phyloP scores from a whole-genome alignment of 306 rosid species.

The Gastrolobium bilobum region DNA sequence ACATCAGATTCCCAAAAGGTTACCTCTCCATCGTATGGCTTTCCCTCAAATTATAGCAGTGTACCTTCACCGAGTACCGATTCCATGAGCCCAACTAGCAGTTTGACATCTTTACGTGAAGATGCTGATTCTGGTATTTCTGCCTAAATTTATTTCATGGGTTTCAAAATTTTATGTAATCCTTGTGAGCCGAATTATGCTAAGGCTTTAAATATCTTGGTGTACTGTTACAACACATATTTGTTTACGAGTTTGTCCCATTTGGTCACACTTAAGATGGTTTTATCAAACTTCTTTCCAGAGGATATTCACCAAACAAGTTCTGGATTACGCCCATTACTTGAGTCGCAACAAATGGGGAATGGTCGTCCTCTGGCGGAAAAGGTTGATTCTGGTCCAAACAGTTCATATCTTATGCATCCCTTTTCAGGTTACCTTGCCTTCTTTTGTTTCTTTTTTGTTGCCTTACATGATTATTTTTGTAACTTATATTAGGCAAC shows the following conservation, averaged over 20 bases:
- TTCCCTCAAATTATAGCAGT: constrained; percentile 57
- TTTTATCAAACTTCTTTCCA: constrained; percentile 31
- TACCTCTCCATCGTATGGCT: constrained; percentile 65
- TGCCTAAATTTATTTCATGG: constrained; percentile 45
- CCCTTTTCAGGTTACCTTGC: constrained; percentile 52
- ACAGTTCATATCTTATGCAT: constrained; percentile 42
- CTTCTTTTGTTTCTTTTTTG: constrained; percentile 26
- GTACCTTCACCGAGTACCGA: constrained; percentile 73
- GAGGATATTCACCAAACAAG: constrained; percentile 65
- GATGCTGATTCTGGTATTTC: constrained; percentile 89
- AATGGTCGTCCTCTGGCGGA: constrained; percentile 56
- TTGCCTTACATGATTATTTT: constrained; percentile 1
- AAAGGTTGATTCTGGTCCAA: constrained; percentile 43
- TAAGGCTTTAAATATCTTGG: constrained; percentile 34
- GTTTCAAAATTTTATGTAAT: constrained; percentile 20
- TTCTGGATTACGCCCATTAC: constrained; percentile 55
- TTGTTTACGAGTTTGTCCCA: constrained; percentile 37
- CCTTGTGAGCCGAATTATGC: constrained; percentile 10
- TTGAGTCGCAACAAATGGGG: constrained; percentile 49
- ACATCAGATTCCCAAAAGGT: constrained; percentile 59
- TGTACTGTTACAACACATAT: constrained; percentile 17
- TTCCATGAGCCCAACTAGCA: constrained; percentile 74
- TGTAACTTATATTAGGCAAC: constrained; percentile 22
- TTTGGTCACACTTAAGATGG: constrained; percentile 1
- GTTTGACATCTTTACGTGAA: constrained; percentile 74